These are phyloP conservation scores for Schizophyllum commune DNA, from an alignment of 1,284 basidiomycete genomes.

Conservation along the genomic window DNA sequence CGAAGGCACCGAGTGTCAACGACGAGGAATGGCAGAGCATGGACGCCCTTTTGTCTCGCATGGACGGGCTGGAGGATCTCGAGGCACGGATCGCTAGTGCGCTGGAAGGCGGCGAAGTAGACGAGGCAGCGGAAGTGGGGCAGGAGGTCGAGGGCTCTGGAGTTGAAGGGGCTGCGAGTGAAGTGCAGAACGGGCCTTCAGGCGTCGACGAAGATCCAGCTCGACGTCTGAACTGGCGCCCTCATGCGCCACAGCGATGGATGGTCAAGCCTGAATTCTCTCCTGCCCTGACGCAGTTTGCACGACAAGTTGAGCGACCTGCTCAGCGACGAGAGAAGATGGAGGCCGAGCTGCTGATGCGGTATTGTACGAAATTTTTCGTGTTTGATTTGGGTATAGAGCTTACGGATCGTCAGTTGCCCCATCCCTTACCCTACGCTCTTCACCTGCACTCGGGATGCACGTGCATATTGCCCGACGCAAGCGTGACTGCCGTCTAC, in stretches of 20 bases:
- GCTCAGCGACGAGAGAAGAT: constrained; percentile 40
- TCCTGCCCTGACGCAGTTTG: constrained; percentile 38
- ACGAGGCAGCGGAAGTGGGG: constrained; percentile 17
- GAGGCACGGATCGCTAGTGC: constrained; percentile 53
- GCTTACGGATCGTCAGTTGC: constrained; percentile 35
- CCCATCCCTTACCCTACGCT: constrained; percentile 64
- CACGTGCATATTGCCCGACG: constrained; percentile 62
- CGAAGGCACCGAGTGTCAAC: constrained; percentile 10
- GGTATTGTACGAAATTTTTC: neutral
- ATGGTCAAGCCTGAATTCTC: constrained; percentile 77
- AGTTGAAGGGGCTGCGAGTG: constrained; percentile 12
- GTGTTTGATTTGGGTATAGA: too few relatives aligned
- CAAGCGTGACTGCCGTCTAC: constrained; percentile 48
- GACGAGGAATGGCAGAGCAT: constrained; percentile 47
- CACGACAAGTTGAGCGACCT: constrained; percentile 46
- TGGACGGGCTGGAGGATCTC: constrained; percentile 51
- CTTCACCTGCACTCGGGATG: constrained; percentile 60
- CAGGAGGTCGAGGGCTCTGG: constrained; percentile 14
- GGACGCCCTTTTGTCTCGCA: constrained; percentile 45
- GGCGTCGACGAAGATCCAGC: constrained; percentile 8
- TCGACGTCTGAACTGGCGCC: constrained; percentile 4
- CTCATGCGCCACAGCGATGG: constrained; percentile 33
- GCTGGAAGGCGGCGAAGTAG: constrained; percentile 31
- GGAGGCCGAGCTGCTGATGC: constrained; percentile 38
- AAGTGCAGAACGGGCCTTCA: constrained; percentile 8